Evolutionary conservation across 768 basidiomycete species (phyloP).

Genomic region (Suillus subalutaceus): DNA sequence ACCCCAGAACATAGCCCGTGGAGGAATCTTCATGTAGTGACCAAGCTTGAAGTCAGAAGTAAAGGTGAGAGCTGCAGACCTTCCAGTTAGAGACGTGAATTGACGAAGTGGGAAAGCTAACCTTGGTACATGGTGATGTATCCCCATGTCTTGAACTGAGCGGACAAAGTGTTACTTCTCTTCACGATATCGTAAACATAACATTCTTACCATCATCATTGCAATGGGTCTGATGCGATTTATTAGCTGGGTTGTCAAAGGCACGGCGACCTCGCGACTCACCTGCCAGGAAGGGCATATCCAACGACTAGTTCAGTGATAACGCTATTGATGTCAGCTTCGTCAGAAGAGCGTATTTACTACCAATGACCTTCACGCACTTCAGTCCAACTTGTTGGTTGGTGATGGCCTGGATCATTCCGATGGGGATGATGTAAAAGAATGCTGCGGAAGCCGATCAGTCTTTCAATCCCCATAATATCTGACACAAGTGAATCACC

Average conservation of each 20-base stretch:
- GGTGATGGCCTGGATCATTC: conserved; percentile 55
- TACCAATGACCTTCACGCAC: conserved; percentile 18
- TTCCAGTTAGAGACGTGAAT: conserved; percentile 58
- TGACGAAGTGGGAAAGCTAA: conserved; percentile 17
- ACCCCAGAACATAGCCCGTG: conserved; percentile 34
- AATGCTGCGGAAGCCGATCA: conserved; percentile 20
- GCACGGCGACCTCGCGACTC: background rate
- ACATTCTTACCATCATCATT: conserved; percentile 60
- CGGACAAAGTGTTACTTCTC: conserved; percentile 17
- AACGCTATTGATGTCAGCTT: conserved; percentile 35
- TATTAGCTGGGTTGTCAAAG: background rate
- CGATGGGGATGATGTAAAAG: conserved; percentile 40
- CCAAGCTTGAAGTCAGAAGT: conserved; percentile 37
- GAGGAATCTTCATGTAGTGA: conserved; percentile 36
- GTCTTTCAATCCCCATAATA: background rate
- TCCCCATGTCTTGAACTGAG: conserved; percentile 65
- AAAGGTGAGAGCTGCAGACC: conserved; percentile 39
- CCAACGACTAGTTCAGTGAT: conserved; percentile 77
- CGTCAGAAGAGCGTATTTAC: background rate
- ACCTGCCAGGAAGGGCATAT: conserved; percentile 50
- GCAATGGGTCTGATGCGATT: conserved; percentile 52
- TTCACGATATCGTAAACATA: background rate
- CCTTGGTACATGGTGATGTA: conserved; percentile 68
- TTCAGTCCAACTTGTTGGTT: conserved; percentile 74
- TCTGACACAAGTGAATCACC: background rate